Evolutionary conservation across 305 asterid genomes (phyloP).

Genomic region (Fraxinus paxiana): DNA sequence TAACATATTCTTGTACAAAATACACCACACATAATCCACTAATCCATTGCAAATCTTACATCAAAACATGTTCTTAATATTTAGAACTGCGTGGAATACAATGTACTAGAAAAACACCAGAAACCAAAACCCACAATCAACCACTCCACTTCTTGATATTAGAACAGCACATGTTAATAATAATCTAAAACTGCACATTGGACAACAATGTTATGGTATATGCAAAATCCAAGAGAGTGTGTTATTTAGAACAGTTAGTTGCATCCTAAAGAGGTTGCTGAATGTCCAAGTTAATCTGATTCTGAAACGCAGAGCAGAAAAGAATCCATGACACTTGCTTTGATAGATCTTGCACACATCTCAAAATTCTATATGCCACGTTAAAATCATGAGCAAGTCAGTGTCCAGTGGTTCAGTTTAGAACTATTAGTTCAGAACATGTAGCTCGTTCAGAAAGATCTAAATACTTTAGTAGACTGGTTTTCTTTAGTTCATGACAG

Average conservation of each 20-base stretch:
- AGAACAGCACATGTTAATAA: neutral
- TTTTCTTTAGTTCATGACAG: neutral
- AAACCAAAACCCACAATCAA: neutral
- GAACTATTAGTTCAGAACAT: neutral
- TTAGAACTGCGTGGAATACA: neutral
- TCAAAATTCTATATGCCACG: neutral
- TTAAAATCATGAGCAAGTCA: neutral
- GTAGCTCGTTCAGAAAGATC: neutral
- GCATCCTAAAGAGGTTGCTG: neutral
- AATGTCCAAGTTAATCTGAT: neutral
- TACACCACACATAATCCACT: neutral
- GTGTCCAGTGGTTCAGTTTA: neutral
- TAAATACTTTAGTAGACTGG: neutral
- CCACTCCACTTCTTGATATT: neutral
- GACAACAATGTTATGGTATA: neutral
- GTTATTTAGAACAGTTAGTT: neutral
- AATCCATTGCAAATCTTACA: neutral
- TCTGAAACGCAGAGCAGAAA: neutral
- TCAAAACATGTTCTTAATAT: neutral
- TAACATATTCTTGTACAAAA: neutral
- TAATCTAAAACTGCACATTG: neutral
- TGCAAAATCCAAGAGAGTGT: neutral
- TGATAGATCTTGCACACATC: neutral
- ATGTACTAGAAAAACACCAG: neutral
- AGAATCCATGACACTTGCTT: neutral